These are phyloP conservation scores for Geotrichum restrictum DNA, from an alignment of 1,139 yeast species.

Conservation along the genomic window DNA sequence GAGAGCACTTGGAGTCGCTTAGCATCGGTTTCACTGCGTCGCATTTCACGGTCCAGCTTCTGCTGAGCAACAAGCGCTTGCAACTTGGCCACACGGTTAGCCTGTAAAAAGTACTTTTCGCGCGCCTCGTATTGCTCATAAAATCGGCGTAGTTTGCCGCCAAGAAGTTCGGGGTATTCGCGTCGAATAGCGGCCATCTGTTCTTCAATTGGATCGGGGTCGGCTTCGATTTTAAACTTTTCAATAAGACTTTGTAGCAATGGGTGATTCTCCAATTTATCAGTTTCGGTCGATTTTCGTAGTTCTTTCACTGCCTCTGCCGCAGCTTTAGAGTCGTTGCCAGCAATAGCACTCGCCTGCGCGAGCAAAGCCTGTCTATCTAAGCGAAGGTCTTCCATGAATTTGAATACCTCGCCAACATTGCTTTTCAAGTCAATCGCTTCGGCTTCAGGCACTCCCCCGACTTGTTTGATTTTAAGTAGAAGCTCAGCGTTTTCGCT, in stretches of 20 bases:
- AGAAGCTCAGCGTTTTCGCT: background rate
- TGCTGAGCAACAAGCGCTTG: background rate
- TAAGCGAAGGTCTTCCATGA: background rate
- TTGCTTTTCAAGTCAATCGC: background rate
- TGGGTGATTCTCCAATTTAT: slow-evolving; percentile 12
- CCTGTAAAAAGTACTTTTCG: slow-evolving; percentile 22
- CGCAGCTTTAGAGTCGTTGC: background rate
- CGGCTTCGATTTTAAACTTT: slow-evolving; percentile 2
- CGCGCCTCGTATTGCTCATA: slow-evolving; percentile 24
- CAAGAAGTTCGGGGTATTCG: slow-evolving; percentile 14
- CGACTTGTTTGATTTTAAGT: background rate
- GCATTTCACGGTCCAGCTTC: slow-evolving; percentile 5
- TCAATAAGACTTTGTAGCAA: slow-evolving; percentile 7
- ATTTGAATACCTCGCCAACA: background rate
- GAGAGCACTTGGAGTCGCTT: slow-evolving; percentile 21
- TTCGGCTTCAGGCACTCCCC: background rate
- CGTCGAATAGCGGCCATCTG: slow-evolving; percentile 11
- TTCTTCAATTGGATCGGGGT: background rate
- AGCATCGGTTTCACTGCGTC: slow-evolving; percentile 4
- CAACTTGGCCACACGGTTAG: slow-evolving; percentile 22
- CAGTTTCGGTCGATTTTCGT: background rate
- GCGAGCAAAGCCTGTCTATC: background rate
- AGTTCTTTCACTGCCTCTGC: background rate
- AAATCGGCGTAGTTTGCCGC: slow-evolving; percentile 17
- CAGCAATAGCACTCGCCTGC: background rate